A percentile compares a stretch with the other conserved stretches of the same genome.
These are phyloP conservation scores for Lathyrus sativus DNA, from an alignment of 306 rosid genomes.

Conservation along the genomic window DNA sequence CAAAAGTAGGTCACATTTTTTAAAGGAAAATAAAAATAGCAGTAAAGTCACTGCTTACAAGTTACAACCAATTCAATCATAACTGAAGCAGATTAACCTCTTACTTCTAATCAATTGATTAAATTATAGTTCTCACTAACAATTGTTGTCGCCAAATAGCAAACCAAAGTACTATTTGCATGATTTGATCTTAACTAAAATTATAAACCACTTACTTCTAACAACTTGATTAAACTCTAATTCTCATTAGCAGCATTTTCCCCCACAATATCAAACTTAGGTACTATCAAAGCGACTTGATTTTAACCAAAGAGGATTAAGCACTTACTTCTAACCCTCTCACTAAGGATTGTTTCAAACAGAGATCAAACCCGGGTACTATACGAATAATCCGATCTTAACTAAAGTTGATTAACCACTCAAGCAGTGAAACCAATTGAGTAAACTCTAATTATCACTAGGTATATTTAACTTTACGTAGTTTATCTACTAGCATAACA, in stretches of 20 bases:
- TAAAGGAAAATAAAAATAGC: neutral
- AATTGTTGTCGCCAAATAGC: neutral
- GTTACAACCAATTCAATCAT: no score
- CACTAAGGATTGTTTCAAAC: neutral
- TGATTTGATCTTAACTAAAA: neutral
- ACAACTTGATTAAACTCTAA: neutral
- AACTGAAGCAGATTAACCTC: no score
- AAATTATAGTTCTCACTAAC: neutral
- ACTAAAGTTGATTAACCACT: neutral
- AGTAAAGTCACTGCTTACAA: neutral
- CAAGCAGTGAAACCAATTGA: neutral
- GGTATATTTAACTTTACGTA: neutral
- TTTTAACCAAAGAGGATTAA: neutral
- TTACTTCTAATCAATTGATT: no score
- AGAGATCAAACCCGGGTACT: neutral
- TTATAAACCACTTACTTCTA: neutral
- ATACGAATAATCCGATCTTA: neutral
- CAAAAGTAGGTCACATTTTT: conserved; percentile 32
- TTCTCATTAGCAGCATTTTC: neutral
- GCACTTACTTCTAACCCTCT: neutral
- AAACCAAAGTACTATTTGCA: neutral
- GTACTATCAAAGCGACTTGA: neutral
- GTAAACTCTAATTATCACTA: neutral
- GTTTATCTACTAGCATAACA: neutral
- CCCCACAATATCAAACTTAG: neutral